Percentiles rank a stretch among this genome's conserved stretches.
Conservation (phyloP, 78 protist species). For the Protostelium mycophagum region DNA sequence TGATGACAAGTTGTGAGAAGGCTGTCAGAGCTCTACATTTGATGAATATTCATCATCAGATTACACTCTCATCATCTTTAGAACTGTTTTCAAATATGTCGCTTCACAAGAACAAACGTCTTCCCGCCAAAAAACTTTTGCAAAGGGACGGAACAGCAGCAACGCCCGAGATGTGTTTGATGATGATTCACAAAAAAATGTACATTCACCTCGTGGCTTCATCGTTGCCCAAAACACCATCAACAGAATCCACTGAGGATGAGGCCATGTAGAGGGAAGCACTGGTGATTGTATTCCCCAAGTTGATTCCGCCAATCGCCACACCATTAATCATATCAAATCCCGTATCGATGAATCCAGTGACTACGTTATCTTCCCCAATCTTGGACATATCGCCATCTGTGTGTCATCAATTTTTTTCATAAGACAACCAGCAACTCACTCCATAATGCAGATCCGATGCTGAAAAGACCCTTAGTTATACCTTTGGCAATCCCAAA, state of each 20-base stretch:
- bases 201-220: neutral
- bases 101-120: too few relatives aligned
- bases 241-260: neutral
- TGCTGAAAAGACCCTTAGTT: neutral
- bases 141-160: too few relatives aligned
- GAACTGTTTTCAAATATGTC: too few relatives aligned
- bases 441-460: neutral
- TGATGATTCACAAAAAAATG: too few relatives aligned
- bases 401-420: neutral
- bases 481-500: neutral
- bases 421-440: neutral
- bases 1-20: neutral
- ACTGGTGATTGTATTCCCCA: neutral
- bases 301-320: neutral
- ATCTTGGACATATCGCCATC: neutral
- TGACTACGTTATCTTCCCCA: neutral
- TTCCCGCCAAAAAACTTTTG: too few relatives aligned
- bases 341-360: neutral
- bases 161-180: too few relatives aligned
- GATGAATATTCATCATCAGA: too few relatives aligned
- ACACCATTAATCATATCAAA: neutral
- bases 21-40: neutral
- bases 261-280: neutral
- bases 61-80: too few relatives aligned
- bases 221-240: neutral